Evolutionary conservation across 2,329 filamentous ascomycete species (phyloP).

Genomic region (Sarocladiaceae sp.): DNA sequence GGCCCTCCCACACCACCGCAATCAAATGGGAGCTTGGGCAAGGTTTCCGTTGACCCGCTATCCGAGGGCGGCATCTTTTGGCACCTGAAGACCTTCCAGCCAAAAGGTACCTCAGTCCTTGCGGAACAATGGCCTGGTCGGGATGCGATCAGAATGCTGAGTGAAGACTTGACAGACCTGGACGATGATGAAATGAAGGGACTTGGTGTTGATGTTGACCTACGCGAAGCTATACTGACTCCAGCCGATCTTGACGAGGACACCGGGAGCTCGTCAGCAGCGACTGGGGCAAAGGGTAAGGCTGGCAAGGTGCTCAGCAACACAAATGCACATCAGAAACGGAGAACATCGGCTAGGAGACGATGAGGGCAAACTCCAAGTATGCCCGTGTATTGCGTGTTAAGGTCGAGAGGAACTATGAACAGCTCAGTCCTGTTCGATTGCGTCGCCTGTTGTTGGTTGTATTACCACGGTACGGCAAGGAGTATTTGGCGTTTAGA

Average conservation of each 20-base stretch:
- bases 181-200: constrained; percentile 86
- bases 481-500: constrained; percentile 5
- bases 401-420: not conserved
- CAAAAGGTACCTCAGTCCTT: constrained; percentile 72
- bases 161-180: constrained; percentile 85
- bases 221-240: constrained; percentile 20
- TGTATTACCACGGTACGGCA: not conserved
- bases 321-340: constrained; percentile 25
- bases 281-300: constrained; percentile 6
- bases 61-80: constrained; percentile 77
- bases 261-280: not conserved
- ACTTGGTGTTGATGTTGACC: constrained; percentile 51
- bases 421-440: constrained; percentile 11
- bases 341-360: constrained; percentile 30
- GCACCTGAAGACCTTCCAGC: constrained; percentile 81
- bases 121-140: constrained; percentile 64
- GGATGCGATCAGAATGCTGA: constrained; percentile 60
- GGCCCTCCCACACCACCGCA: constrained; percentile 64
- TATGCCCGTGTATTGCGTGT: constrained; percentile 1
- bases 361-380: constrained; percentile 19
- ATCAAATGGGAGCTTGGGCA: constrained; percentile 54
- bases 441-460: constrained; percentile 11
- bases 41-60: constrained; percentile 49
- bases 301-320: constrained; percentile 21
- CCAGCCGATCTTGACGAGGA: constrained; percentile 4